Conservation (phyloP, 345 rosid genomes). For the Syzygium oleosum region DNA sequence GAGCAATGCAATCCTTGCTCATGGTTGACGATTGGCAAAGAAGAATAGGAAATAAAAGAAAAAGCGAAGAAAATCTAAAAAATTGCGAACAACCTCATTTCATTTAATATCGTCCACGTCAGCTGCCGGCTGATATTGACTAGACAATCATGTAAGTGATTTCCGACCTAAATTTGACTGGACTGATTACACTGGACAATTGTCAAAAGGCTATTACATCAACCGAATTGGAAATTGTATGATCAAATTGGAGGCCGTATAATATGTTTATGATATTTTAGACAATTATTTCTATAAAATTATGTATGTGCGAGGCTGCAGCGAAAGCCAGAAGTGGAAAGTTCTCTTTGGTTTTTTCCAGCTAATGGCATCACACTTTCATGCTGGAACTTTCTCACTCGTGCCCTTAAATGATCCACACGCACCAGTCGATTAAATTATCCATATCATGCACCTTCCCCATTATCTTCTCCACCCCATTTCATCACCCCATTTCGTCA, state of each 20-base stretch:
- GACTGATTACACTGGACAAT: not conserved
- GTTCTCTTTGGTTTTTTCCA: not conserved
- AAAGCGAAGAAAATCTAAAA: not conserved
- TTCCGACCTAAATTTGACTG: not conserved
- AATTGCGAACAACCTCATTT: accelerated
- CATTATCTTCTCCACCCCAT: not conserved
- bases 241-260: not conserved
- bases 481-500: not conserved
- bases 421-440: not conserved
- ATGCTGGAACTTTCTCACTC: not conserved
- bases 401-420: not conserved
- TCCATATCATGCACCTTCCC: not conserved
- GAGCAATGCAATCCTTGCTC: not conserved
- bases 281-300: not conserved
- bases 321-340: not conserved
- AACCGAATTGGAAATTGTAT: no score
- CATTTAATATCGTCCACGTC: not conserved
- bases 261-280: not conserved
- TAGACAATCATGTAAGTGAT: accelerated
- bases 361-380: not conserved
- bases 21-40: not conserved
- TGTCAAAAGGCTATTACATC: no score
- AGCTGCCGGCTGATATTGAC: accelerated
- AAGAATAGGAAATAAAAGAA: not conserved
- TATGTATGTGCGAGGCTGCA: not conserved